These are phyloP conservation scores for Lotmaria passim DNA, from an alignment of 208 protist species.

Conservation along the genomic window DNA sequence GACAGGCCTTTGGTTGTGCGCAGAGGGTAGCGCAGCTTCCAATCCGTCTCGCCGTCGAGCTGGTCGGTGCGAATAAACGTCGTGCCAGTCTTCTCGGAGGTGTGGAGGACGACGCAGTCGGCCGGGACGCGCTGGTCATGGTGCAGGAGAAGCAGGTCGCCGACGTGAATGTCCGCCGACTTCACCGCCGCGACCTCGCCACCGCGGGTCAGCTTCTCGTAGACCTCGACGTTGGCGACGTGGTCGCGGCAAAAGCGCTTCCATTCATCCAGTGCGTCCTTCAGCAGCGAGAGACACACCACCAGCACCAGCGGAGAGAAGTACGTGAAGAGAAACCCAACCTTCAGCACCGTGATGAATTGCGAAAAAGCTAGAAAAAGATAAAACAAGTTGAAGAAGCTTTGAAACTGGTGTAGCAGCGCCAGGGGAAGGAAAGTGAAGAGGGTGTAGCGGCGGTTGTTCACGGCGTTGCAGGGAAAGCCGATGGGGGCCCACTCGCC, in stretches of 20 bases:
- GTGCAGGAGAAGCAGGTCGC: conserved; percentile 93
- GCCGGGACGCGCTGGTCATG: conserved; percentile 95
- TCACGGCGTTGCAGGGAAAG: conserved; percentile 79
- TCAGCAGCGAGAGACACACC: conserved; percentile 87
- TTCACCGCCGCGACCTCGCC: conserved; percentile 59
- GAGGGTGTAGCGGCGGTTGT: conserved; percentile 80
- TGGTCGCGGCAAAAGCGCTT: conserved; percentile 91
- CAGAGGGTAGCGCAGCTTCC: conserved; percentile 93
- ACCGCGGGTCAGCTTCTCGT: conserved; percentile 56
- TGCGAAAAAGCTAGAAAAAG: conserved; percentile 87
- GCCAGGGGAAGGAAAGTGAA: conserved; percentile 83
- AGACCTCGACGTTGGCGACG: conserved; percentile 77
- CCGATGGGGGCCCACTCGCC: conserved; percentile 47
- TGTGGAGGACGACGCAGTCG: conserved; percentile 97
- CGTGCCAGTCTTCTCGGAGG: conserved; percentile 93
- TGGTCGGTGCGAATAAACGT: conserved; percentile 98
- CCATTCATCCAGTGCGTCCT: conserved; percentile 96
- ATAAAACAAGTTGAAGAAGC: conserved; percentile 90
- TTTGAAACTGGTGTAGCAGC: conserved; percentile 77
- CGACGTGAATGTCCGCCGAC: conserved; percentile 92
- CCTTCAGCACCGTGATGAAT: conserved; percentile 74
- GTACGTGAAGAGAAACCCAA: conserved; percentile 96
- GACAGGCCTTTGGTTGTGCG: conserved; percentile 53
- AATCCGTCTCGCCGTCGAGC: conserved; percentile 99
- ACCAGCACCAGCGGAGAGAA: conserved; percentile 94